A percentile compares a stretch with the other conserved stretches of the same genome.
phyloP scores from a whole-genome alignment of 306 rosid genomes.

The Boehmeria nivea region DNA sequence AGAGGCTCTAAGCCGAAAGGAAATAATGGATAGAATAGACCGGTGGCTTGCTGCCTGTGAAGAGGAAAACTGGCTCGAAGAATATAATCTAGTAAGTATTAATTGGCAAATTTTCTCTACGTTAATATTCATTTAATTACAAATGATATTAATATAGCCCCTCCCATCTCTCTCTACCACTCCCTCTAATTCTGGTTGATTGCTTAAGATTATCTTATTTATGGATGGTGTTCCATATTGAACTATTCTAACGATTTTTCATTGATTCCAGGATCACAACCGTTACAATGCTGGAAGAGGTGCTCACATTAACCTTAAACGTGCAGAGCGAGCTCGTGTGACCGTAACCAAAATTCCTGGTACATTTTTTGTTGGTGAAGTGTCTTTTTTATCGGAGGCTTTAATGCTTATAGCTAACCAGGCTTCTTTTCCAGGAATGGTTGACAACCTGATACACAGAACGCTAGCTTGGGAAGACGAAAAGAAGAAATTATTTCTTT shows the following conservation, averaged over 20 bases:
- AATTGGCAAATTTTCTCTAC: not conserved
- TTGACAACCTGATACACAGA: slow-evolving; percentile 72
- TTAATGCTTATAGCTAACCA: slow-evolving; percentile 23
- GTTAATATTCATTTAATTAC: too few relatives aligned
- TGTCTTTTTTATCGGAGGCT: slow-evolving; percentile 7
- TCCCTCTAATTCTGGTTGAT: not conserved
- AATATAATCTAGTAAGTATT: slow-evolving; percentile 74
- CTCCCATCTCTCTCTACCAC: not conserved
- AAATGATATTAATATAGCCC: too few relatives aligned
- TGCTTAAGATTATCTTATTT: not conserved
- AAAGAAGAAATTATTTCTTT: slow-evolving; percentile 56
- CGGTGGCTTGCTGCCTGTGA: slow-evolving; percentile 93
- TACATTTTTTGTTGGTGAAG: slow-evolving; percentile 23
- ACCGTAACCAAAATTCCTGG: slow-evolving; percentile 86
- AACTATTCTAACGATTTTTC: not conserved
- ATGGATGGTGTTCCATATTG: not conserved
- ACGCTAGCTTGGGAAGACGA: slow-evolving; percentile 87
- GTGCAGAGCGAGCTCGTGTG: slow-evolving; percentile 91
- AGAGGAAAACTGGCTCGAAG: slow-evolving; percentile 97
- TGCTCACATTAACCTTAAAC: slow-evolving; percentile 87
- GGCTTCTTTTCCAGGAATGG: slow-evolving; percentile 58
- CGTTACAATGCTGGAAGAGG: slow-evolving; percentile 92
- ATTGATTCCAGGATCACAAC: slow-evolving; percentile 64
- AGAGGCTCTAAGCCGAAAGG: slow-evolving; percentile 85
- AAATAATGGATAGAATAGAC: slow-evolving; percentile 77